phyloP scores from a whole-genome alignment of 768 basidiomycete genomes.

The Kwoniella dendrophila region DNA sequence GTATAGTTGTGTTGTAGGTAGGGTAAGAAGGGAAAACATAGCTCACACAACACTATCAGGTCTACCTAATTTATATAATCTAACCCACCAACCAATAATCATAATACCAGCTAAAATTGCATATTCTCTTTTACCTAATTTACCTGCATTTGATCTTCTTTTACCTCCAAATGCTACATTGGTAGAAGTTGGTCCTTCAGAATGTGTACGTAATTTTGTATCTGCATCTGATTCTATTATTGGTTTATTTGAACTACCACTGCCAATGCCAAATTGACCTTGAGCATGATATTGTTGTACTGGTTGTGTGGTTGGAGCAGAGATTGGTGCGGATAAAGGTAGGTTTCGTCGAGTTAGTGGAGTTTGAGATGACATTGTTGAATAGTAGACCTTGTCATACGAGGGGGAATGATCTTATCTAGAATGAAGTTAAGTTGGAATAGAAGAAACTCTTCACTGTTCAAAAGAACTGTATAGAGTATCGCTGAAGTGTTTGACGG shows the following conservation, averaged over 20 bases:
- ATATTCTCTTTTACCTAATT: conserved; percentile 43
- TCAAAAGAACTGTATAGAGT: too few relatives aligned
- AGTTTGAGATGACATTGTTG: conserved; percentile 1
- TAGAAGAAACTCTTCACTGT: too few relatives aligned
- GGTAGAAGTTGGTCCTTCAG: conserved; percentile 8
- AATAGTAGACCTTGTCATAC: too few relatives aligned
- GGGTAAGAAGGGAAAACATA: background rate
- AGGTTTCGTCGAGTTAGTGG: conserved; percentile 14
- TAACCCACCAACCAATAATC: conserved; percentile 74
- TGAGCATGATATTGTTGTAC: conserved; percentile 7
- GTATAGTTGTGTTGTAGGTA: background rate
- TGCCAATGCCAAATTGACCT: too few relatives aligned
- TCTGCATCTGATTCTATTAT: conserved; percentile 40
- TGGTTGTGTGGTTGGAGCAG: conserved; percentile 4
- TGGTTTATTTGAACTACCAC: background rate
- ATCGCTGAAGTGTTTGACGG: too few relatives aligned
- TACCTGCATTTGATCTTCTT: conserved; percentile 17
- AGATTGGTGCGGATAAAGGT: conserved; percentile 6
- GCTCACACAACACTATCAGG: conserved; percentile 92
- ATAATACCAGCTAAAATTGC: conserved; percentile 28
- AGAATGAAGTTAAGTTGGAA: too few relatives aligned
- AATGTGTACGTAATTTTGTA: conserved; percentile 24
- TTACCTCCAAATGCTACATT: conserved; percentile 29
- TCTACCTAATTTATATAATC: conserved; percentile 79
- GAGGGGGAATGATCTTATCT: too few relatives aligned